Evolutionary conservation across 169 alveolate genomes (phyloP).

Genomic region (Eimeria necatrix): DNA sequence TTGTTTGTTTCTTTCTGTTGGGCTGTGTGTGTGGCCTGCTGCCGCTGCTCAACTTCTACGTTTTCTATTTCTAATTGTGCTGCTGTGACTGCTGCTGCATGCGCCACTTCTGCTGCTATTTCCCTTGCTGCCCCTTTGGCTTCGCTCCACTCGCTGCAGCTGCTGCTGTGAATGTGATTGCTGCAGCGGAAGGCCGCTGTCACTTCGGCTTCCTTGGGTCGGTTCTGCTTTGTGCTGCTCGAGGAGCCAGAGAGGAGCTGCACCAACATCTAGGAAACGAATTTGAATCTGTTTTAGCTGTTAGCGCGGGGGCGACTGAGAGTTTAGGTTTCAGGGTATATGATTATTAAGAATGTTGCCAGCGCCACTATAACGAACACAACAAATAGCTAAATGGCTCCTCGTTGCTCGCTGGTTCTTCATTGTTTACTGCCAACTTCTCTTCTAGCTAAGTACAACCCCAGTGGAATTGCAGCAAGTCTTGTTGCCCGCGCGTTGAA

Average conservation of each 20-base stretch:
- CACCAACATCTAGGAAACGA: too few species aligned
- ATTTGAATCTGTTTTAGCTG: too few species aligned
- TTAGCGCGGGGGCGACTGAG: too few species aligned
- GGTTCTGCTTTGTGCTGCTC: neutral
- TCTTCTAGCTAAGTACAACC: too few species aligned
- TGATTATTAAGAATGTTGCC: too few species aligned
- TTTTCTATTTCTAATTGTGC: neutral
- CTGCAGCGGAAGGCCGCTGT: neutral
- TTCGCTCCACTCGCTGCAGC: neutral
- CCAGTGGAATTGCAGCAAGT: too few species aligned
- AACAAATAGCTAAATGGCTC: too few species aligned
- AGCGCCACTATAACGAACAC: too few species aligned
- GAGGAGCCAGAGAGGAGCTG: neutral
- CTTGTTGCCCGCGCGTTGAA: too few species aligned
- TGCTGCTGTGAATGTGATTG: neutral
- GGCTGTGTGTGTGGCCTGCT: neutral
- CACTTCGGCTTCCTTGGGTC: neutral
- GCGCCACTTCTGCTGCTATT: neutral
- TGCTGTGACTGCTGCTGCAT: neutral
- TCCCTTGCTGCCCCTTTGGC: neutral
- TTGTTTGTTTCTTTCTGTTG: neutral
- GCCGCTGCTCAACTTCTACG: neutral
- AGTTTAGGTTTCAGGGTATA: too few species aligned
- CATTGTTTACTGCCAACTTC: too few species aligned
- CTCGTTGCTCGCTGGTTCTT: too few species aligned